Conservation (phyloP, 768 basidiomycete species). For the Pleurotus pulmonarius region DNA sequence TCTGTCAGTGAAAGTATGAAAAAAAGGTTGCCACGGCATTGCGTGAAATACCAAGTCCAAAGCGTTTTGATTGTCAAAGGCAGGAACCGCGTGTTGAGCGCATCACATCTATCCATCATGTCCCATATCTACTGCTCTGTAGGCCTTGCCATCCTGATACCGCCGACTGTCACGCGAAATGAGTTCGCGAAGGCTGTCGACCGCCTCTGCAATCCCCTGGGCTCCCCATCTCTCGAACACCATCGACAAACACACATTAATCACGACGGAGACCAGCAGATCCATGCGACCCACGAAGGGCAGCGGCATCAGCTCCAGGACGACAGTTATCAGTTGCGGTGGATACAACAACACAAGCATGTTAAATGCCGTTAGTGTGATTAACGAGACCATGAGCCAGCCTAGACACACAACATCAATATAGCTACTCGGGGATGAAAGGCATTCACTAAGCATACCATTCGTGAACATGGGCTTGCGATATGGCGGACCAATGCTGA, state of each 20-base stretch:
- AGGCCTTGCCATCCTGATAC: slow-evolving; percentile 65
- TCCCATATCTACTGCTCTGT: slow-evolving; percentile 84
- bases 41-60: too few species aligned
- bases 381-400: slow-evolving; percentile 78
- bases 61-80: not conserved
- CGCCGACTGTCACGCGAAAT: slow-evolving; percentile 43
- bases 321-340: slow-evolving; percentile 46
- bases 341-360: slow-evolving; percentile 74
- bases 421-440: not conserved
- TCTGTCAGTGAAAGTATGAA: too few species aligned
- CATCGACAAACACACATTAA: slow-evolving; percentile 71
- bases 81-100: not conserved
- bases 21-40: too few species aligned
- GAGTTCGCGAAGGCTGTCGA: slow-evolving; percentile 44
- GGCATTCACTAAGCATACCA: slow-evolving; percentile 42
- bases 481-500: slow-evolving; percentile 97
- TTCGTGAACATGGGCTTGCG: slow-evolving; percentile 95
- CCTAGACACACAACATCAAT: slow-evolving; percentile 35
- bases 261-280: slow-evolving; percentile 60
- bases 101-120: slow-evolving; percentile 29
- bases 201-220: slow-evolving; percentile 47
- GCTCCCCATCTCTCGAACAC: slow-evolving; percentile 77
- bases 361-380: slow-evolving; percentile 67
- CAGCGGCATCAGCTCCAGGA: slow-evolving; percentile 77
- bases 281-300: slow-evolving; percentile 64